These are phyloP conservation scores for Brassica nigra DNA, from an alignment of 345 rosid species.

Conservation along the genomic window DNA sequence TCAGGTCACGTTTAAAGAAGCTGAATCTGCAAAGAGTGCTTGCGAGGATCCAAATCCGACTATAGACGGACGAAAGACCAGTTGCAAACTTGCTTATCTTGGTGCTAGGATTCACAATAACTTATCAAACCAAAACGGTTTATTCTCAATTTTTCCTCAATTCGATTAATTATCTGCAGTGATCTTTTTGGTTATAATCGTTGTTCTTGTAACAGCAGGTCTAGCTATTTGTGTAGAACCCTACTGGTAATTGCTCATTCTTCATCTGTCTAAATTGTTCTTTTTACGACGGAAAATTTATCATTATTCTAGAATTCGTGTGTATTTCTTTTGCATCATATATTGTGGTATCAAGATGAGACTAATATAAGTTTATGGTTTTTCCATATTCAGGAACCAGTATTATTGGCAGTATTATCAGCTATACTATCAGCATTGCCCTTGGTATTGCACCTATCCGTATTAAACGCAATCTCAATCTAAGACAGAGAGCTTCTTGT, in stretches of 20 bases:
- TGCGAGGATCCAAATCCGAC: slow-evolving; percentile 61
- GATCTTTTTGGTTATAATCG: background rate
- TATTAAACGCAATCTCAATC: background rate
- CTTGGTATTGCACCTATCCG: background rate
- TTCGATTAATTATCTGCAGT: background rate
- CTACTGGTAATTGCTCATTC: slow-evolving; percentile 15
- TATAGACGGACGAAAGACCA: slow-evolving; percentile 64
- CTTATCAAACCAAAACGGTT: slow-evolving; percentile 11
- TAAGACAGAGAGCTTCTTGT: background rate
- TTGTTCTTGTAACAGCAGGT: slow-evolving; percentile 9
- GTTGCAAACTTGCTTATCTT: slow-evolving; percentile 60
- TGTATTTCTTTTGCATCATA: background rate
- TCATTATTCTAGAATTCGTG: background rate
- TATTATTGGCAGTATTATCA: background rate
- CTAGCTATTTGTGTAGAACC: background rate
- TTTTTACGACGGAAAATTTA: background rate
- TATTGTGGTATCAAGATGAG: background rate
- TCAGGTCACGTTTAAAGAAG: slow-evolving; percentile 69
- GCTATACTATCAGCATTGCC: background rate
- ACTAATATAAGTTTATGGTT: background rate
- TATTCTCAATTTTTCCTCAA: background rate
- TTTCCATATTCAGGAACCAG: slow-evolving; percentile 2
- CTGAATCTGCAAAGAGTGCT: slow-evolving; percentile 62
- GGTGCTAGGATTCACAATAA: slow-evolving; percentile 17
- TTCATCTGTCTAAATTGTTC: background rate